Base-by-base conservation (phyloP, 306 rosid genomes). In the Heteromeles arbutifolia region DNA sequence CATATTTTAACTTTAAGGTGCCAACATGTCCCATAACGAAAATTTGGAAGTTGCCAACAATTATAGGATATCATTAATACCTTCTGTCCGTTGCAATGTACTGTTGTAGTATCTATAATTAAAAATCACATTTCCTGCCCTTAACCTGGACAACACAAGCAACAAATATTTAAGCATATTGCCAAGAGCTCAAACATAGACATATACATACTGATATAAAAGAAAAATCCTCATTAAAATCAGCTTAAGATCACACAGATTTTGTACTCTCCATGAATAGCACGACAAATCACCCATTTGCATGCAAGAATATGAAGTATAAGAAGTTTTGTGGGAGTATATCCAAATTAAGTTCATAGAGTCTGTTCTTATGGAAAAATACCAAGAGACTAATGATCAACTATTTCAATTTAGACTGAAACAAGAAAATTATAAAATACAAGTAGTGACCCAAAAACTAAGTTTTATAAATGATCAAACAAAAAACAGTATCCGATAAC, bases 71-170 rank as follows among this genome's bases (percentile, higher is more conserved):
- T 78, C 31, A 50, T 56, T 57, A 73, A 72, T 87, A 94, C 99
- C 99, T 90, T 95, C 98, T 1, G 86, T 81, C 75, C 70, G 84
- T 82, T 84, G 85, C 86, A 92, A 78, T 77, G 74, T 86, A 79
- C 92, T 85, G 81, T 85, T 59, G 91, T 82, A 88, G 86, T 88
- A 95, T 84, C 97, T 88, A 82, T 92, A 95, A 72, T 88, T 77
- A 72, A 90, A 95, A 59, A 74, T 65, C 68, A 95, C 93, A 76
- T 76, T 85, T 82, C 96, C 93, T 56, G 92, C 93, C 74, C 88
- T 88, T 82, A 83, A 83, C 91, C 99, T 95, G 93, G 75, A 83
- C 66, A 80, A 78, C 74, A 87, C 53, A 83, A 12, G 56, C n/a
- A 82, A 78, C 58, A 65, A 79, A 80, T 22, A 43, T 82, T 50